A percentile compares a stretch with the other conserved stretches of the same genome.
Conservation (phyloP, 78 protist species). For the Tieghemostelium lacteum region DNA sequence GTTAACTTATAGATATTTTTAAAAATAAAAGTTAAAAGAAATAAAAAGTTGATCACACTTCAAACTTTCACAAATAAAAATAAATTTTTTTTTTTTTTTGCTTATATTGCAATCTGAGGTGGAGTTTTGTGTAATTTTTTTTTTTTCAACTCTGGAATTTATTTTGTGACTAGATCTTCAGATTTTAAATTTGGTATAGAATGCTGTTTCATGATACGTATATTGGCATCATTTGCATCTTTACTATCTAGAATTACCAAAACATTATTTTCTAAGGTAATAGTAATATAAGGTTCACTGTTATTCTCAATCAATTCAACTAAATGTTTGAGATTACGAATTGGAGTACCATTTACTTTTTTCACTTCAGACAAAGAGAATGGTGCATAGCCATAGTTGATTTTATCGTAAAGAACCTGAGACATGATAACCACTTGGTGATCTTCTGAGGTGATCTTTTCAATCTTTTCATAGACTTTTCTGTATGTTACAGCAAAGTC, state of each 20-base stretch:
- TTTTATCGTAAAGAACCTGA: conserved; percentile 55
- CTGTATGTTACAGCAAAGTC: conserved; percentile 52
- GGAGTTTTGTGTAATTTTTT: too few relatives aligned
- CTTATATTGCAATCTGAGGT: too few relatives aligned
- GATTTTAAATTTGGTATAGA: conserved; percentile 63
- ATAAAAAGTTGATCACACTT: too few relatives aligned
- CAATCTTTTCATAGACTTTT: conserved; percentile 36
- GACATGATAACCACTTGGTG: conserved; percentile 80
- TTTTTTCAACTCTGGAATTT: too few relatives aligned
- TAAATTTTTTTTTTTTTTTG: too few relatives aligned
- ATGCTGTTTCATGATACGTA: conserved; percentile 67
- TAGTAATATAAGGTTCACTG: conserved; percentile 26
- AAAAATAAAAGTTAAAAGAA: too few relatives aligned
- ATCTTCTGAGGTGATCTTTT: conserved; percentile 21
- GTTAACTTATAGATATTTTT: too few relatives aligned
- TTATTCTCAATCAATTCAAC: conserved; percentile 52
- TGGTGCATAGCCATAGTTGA: conserved; percentile 80
- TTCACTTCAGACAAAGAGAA: conserved; percentile 37
- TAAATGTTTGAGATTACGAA: conserved; percentile 47
- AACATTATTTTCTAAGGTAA: conserved; percentile 43
- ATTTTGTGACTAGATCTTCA: conserved; percentile 47
- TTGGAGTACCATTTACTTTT: conserved; percentile 45
- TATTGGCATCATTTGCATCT: conserved; percentile 59
- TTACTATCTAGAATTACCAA: conserved; percentile 21
- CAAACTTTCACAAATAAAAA: too few relatives aligned